Evolutionary conservation across 2,329 filamentous ascomycete species (phyloP).

Genomic region (Calonectria pauciramosa): DNA sequence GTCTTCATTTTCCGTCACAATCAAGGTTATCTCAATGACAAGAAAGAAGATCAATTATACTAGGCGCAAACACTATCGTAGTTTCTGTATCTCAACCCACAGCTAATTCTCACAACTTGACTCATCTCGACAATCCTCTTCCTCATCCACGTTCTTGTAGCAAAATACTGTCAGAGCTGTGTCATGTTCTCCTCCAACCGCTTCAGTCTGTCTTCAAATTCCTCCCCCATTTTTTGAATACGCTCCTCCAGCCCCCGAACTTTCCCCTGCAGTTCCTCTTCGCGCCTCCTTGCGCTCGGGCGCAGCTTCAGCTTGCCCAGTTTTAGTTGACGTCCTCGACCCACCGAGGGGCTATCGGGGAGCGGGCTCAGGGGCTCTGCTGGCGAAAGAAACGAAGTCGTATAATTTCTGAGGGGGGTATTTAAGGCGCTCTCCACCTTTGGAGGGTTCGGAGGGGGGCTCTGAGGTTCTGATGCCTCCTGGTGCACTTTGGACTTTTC

Average conservation of each 20-base stretch:
- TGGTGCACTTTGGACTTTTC: neutral
- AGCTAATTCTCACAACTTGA: neutral
- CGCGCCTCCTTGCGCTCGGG: neutral
- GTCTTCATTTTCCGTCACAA: too few species aligned
- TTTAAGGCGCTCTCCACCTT: neutral
- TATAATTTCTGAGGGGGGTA: neutral
- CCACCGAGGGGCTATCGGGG: slow-evolving; percentile 36
- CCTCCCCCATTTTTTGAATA: neutral
- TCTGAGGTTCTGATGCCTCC: neutral
- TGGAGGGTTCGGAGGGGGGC: neutral
- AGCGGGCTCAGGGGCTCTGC: slow-evolving; percentile 10
- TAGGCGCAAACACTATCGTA: neutral
- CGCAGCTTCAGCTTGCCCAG: neutral
- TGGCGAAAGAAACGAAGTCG: slow-evolving; percentile 15
- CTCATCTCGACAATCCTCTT: neutral
- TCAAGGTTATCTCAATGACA: neutral
- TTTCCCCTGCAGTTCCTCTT: slow-evolving; percentile 19
- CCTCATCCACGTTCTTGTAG: neutral
- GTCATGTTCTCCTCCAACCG: neutral
- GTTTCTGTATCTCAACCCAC: neutral
- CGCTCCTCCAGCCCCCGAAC: slow-evolving; percentile 32
- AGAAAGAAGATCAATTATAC: neutral
- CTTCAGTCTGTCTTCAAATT: neutral
- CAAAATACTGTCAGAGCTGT: neutral
- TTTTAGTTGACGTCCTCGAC: slow-evolving; percentile 9